Percentiles rank a stretch among this genome's conserved stretches.
phyloP scores from a whole-genome alignment of 768 basidiomycete species.

The Podaxis sp. region DNA sequence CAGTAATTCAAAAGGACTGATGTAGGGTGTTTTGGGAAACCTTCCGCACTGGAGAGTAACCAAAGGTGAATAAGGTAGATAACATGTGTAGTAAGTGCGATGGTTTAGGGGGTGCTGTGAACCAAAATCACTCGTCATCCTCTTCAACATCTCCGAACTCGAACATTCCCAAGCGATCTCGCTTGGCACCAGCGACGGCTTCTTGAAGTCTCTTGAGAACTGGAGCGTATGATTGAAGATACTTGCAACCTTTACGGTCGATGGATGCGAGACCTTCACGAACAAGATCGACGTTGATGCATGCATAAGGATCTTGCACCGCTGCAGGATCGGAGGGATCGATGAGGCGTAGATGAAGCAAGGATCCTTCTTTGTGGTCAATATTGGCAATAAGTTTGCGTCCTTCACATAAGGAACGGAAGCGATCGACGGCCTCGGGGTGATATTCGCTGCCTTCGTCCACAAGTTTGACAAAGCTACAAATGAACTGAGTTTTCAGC shows the following conservation, averaged over 20 bases:
- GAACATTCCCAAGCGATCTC: conserved; percentile 78
- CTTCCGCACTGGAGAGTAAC: not conserved
- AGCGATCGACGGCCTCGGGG: conserved; percentile 80
- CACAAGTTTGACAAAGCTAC: conserved; percentile 84
- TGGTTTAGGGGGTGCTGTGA: not conserved
- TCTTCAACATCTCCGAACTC: conserved; percentile 92
- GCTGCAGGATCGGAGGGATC: conserved; percentile 78
- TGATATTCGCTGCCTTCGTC: conserved; percentile 85
- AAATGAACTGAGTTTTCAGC: conserved; percentile 11
- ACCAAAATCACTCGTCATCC: conserved; percentile 49
- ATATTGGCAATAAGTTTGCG: conserved; percentile 96
- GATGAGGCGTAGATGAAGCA: conserved; percentile 89
- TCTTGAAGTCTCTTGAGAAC: conserved; percentile 65
- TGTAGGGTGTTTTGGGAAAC: not conserved
- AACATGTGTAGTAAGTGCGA: not conserved
- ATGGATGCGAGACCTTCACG: conserved; percentile 83
- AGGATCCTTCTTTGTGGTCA: conserved; percentile 77
- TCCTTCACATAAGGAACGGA: conserved; percentile 85
- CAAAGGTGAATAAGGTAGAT: not conserved
- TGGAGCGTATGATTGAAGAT: conserved; percentile 68
- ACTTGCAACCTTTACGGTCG: conserved; percentile 77
- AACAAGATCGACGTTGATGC: conserved; percentile 87
- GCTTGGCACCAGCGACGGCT: conserved; percentile 64
- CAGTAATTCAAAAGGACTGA: not conserved
- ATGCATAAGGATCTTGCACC: conserved; percentile 67